Base-by-base conservation (phyloP, 2,329 filamentous ascomycete species). In the Colletotrichum eleusines region DNA sequence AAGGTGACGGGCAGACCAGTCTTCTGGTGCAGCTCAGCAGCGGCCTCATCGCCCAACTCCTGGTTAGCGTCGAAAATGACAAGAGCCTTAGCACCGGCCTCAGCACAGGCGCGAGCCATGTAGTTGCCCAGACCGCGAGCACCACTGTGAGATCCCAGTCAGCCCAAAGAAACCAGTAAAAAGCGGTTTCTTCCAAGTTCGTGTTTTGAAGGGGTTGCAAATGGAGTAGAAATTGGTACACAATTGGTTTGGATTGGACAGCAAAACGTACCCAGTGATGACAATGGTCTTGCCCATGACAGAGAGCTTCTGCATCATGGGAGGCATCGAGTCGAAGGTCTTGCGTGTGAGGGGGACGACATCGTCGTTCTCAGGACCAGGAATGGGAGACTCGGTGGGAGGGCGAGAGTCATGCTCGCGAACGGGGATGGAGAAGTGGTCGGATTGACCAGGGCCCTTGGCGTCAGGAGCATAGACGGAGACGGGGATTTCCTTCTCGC, bases 41-140 rank as follows among this genome's bases (percentile, higher is more conserved):
- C 91, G 2, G 92, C 85, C 77, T 89, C 84, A 76, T 93, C 91
- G 35, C 92, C 92, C 18, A 93, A 86, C 75, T 93, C 89, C 81
- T 92, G 89, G 84, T 94, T 92, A 74, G 92, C 90, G 76, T 94
- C 92, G 77, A 95, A 90, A 78, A 94, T 92, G 77, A 91, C 87
- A 66, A 94, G 87, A 60, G 90, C 90, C 82, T 91, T 90, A 60
- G 91, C 90, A 69, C 92, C 92, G 63, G 91, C 92, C 82, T 95
- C 92, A 59, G 91, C 90, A 74, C 92, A 91, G 66, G 91, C 92
- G 72, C 91, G 89, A 58, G 92, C 92, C 90, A 94, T 94, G 83
- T 91, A 87, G 86, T 92, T 93, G 60, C 92, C 92, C 7, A 95
- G 85, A 77, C 92, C 92, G 76, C 92, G 91, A 73, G 91, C 92